phyloP scores from a whole-genome alignment of 352 stramenopile species.

The Pythium phragmitis region DNA sequence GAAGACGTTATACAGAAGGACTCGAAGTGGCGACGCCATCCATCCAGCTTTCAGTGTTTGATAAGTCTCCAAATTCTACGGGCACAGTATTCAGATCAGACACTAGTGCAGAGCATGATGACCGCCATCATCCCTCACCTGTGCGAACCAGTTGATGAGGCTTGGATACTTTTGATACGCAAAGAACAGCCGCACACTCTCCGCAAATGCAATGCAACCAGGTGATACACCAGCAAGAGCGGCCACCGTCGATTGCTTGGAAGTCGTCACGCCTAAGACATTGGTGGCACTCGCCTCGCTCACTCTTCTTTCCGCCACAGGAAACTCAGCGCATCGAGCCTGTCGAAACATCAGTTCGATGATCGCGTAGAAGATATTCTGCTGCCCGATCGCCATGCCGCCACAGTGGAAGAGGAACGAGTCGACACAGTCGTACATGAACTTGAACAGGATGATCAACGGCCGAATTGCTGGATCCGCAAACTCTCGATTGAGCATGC shows the following conservation, averaged over 20 bases:
- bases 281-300: background rate
- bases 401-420: conserved; percentile 73
- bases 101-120: background rate
- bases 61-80: conserved; percentile 75
- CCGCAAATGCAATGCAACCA: conserved; percentile 52
- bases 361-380: conserved; percentile 71
- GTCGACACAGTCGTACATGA: conserved; percentile 84
- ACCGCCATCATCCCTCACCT: conserved; percentile 38
- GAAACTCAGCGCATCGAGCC: conserved; percentile 60
- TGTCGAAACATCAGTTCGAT: conserved; percentile 80
- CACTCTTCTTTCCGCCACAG: conserved; percentile 46
- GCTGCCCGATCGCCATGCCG: conserved; percentile 71
- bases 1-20: conserved; percentile 71
- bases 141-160: conserved; percentile 79
- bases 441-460: conserved; percentile 62
- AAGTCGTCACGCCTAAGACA: background rate
- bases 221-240: conserved; percentile 34
- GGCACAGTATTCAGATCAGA: background rate
- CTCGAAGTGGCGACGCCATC: conserved; percentile 56
- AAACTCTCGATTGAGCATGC: conserved; percentile 18
- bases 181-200: conserved; percentile 80
- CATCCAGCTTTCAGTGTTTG: conserved; percentile 72
- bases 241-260: background rate
- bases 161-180: conserved; percentile 80
- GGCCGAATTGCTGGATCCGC: conserved; percentile 17